Evolutionary conservation across 1,139 yeast species (phyloP), one percentile per base, ranked within the genome.

Genomic region (Kodamaea alishanica): DNA sequence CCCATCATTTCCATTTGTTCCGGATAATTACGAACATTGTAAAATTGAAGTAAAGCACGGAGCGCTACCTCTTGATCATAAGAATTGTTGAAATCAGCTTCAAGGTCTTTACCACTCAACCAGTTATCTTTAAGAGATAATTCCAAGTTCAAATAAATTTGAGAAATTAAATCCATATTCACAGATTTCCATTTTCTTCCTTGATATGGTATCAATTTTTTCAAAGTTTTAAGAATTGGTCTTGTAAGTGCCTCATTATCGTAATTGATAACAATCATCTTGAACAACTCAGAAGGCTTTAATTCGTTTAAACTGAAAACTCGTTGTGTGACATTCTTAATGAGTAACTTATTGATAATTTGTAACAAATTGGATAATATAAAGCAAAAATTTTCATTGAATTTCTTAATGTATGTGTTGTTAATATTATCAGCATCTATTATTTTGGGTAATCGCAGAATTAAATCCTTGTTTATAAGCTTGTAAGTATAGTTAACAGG

Each of bases 101-200:
- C 83, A 25, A 87, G 75, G 52, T 87, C 96, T 43, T 76, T 76
- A 0, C 96, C 95, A 41, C 89, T 82, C 24, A 92, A 71, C 98
- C 98, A 92, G 51, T 81, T 84, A 54, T 90, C 97, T 44, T 82
- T 76, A 37, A 92, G 63, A 11, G 81, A 77, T 26, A 90, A 66
- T 47, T 80, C 76, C 51, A 89, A 77, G 52, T 87, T 82, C 34
- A 92, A 63, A 54, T 86, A 92, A 1, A 92, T 89, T 45, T 86
- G 81, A 0, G 97, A 88, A 6, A 94, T 87, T 40, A 92, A 67
- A 50, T 89, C 96, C 97, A 94, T 92, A 56, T 92, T 94, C 47
- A 81, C 77, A 9, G 89, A 78, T 51, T 89, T 83, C 99, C 99
- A 92, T 59, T 90, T 89, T 44, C 95, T 79, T 12, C 97, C 97